Evolutionary conservation across 495 filamentous ascomycete species (phyloP).

Genomic region (Penicillium egyptiacum): DNA sequence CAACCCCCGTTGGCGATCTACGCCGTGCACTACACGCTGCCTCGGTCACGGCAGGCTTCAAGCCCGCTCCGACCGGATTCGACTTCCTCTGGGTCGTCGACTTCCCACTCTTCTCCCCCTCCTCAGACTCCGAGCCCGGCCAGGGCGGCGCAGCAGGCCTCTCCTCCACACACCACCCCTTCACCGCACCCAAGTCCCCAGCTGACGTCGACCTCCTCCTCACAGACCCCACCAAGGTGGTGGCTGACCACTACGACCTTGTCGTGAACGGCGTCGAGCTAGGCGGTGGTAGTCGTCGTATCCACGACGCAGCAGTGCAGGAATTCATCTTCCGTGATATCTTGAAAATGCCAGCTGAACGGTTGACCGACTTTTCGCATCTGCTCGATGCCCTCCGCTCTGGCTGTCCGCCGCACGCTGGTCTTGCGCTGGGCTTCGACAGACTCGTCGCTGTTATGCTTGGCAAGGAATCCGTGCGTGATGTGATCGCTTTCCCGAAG

Average conservation of each 20-base stretch:
- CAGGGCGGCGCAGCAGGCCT: conserved; percentile 80
- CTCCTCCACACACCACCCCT: conserved; percentile 91
- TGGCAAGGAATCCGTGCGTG: conserved; percentile 70
- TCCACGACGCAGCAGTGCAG: conserved; percentile 82
- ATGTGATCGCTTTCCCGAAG: conserved; percentile 98
- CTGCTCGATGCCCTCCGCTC: conserved; percentile 77
- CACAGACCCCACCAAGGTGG: conserved; percentile 67
- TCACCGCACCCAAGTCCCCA: conserved; percentile 77
- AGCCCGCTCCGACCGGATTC: conserved; percentile 56
- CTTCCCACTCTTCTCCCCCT: conserved; percentile 88
- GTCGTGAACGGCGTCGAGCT: conserved; percentile 95
- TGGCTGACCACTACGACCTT: conserved; percentile 88
- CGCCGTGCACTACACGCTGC: conserved; percentile 67
- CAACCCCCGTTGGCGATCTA: conserved; percentile 76
- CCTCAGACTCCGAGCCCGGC: conserved; percentile 67
- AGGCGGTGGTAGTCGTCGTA: conserved; percentile 89
- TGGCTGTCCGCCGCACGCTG: conserved; percentile 96
- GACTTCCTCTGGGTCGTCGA: conserved; percentile 79
- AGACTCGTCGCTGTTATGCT: conserved; percentile 80
- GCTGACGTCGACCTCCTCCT: conserved; percentile 73
- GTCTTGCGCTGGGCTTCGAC: conserved; percentile 90
- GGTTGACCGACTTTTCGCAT: conserved; percentile 76
- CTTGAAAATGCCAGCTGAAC: conserved; percentile 61
- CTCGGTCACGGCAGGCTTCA: conserved; percentile 58
- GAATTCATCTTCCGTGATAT: conserved; percentile 81